A percentile compares a stretch with the other conserved stretches of the same genome.
Evolutionary conservation across 2,329 filamentous ascomycete species (phyloP).

Genomic region (Clarireedia hainanense): DNA sequence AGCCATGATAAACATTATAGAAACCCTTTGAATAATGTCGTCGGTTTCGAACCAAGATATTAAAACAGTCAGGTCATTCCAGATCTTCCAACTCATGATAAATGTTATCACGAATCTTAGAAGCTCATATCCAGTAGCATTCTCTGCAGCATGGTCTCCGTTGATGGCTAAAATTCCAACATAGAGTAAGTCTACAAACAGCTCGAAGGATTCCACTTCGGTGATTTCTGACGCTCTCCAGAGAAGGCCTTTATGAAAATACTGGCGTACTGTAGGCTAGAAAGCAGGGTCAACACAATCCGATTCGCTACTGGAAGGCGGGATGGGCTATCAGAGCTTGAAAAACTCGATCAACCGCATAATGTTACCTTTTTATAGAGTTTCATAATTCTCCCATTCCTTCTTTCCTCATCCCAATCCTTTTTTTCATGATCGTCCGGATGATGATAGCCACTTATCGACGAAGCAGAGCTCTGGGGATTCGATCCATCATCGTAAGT

Average conservation of each 20-base stretch:
- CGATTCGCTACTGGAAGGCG: no score
- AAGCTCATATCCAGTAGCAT: constrained; percentile 46
- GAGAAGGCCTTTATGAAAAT: constrained; percentile 56
- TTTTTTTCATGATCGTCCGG: constrained; percentile 28
- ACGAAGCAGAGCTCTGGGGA: constrained; percentile 17
- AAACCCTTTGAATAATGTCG: constrained; percentile 49
- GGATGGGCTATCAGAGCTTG: not conserved
- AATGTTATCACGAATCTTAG: constrained; percentile 54
- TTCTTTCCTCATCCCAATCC: constrained; percentile 30
- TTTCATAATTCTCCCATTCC: constrained; percentile 39
- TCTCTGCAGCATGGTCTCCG: constrained; percentile 51
- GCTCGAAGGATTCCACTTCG: constrained; percentile 56
- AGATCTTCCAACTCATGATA: constrained; percentile 52
- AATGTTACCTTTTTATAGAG: constrained; percentile 41
- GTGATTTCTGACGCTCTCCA: constrained; percentile 52
- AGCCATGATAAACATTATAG: constrained; percentile 52
- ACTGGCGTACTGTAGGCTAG: constrained; percentile 51
- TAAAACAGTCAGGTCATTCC: constrained; percentile 49
- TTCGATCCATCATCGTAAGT: constrained; percentile 34
- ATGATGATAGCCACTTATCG: constrained; percentile 19
- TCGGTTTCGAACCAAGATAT: constrained; percentile 55
- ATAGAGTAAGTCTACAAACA: constrained; percentile 57
- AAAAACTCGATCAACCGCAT: not conserved
- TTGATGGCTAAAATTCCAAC: constrained; percentile 51
- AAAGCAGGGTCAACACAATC: not conserved